Conservation (phyloP, 192 early-diverging fungal species). For the Coemansia sp. region DNA sequence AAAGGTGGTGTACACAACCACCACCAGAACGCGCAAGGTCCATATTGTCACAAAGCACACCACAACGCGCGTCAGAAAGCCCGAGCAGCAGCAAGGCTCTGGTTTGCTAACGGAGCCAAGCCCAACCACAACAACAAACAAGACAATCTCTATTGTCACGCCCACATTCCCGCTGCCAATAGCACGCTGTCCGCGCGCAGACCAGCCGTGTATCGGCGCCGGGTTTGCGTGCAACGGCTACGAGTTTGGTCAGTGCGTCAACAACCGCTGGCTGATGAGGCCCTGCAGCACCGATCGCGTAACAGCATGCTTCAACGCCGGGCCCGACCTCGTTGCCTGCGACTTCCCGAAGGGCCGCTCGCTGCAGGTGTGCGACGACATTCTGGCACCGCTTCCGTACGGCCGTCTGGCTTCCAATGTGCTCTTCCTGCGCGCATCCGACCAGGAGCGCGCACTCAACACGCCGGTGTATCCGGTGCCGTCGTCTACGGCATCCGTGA, state of each 20-base stretch:
- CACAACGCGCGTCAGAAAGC: conserved; percentile 20
- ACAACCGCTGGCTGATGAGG: conserved; percentile 53
- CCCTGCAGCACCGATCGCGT: conserved; percentile 49
- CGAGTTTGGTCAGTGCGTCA: conserved; percentile 54
- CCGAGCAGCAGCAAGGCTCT: background rate
- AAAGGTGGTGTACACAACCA: conserved; percentile 30
- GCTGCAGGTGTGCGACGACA: conserved; percentile 50
- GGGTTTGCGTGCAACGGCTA: conserved; percentile 54
- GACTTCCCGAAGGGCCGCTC: conserved; percentile 53
- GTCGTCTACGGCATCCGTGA: conserved; percentile 9
- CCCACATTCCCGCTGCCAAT: conserved; percentile 50
- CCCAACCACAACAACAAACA: conserved; percentile 20
- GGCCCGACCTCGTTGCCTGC: conserved; percentile 42
- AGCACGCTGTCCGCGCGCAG: conserved; percentile 39
- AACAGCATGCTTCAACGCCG: conserved; percentile 48
- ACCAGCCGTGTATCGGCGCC: conserved; percentile 46
- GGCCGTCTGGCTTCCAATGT: conserved; percentile 49
- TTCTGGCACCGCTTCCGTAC: conserved; percentile 42
- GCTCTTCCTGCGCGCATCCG: conserved; percentile 41
- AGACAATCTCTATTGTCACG: conserved; percentile 40
- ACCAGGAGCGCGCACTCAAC: conserved; percentile 52
- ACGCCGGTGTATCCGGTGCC: conserved; percentile 47
- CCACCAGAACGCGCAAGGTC: conserved; percentile 36
- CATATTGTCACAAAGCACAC: conserved; percentile 34
- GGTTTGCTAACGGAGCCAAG: conserved; percentile 5